Percentiles rank a stretch among this genome's conserved stretches.
Conservation (phyloP, 768 basidiomycete species). For the Sistotremastrum niveocremeum region DNA sequence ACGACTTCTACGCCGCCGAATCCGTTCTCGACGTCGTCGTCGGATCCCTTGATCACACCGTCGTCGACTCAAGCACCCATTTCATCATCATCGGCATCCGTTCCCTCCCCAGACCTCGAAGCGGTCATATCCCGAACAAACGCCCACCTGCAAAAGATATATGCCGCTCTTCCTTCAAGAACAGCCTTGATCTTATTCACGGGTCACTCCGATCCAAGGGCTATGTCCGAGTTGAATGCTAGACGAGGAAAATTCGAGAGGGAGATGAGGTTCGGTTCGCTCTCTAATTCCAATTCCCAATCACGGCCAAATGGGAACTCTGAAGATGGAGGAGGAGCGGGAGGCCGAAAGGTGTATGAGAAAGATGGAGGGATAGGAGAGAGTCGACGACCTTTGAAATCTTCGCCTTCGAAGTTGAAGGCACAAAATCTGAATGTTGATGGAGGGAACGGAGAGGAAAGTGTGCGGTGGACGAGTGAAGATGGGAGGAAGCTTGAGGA, state of each 20-base stretch:
- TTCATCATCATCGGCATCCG: constrained; percentile 1
- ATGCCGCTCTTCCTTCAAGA: constrained; percentile 56
- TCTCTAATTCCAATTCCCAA: no score
- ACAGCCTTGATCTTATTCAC: constrained; percentile 80
- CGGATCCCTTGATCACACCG: constrained; percentile 17
- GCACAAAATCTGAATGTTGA: constrained; percentile 21
- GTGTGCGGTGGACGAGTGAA: constrained; percentile 54
- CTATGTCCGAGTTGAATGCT: constrained; percentile 59
- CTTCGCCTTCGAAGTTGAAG: constrained; percentile 23
- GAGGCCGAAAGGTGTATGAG: no score
- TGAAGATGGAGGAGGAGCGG: no score
- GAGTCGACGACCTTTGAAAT: not conserved
- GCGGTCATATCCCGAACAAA: constrained; percentile 39
- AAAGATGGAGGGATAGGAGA: no score
- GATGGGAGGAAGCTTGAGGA: constrained; percentile 73
- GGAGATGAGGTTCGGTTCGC: constrained; percentile 28
- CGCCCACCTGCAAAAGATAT: constrained; percentile 42
- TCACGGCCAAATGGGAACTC: no score
- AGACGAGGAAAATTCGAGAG: constrained; percentile 63
- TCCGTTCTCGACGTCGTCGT: constrained; percentile 7
- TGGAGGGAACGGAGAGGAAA: constrained; percentile 40
- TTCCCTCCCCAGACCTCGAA: constrained; percentile 4
- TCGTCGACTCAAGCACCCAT: constrained; percentile 21
- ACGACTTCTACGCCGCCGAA: not conserved
- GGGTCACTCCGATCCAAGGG: constrained; percentile 79